Evolutionary conservation across 1,284 basidiomycete species (phyloP).

Genomic region (Chiua sp.): DNA sequence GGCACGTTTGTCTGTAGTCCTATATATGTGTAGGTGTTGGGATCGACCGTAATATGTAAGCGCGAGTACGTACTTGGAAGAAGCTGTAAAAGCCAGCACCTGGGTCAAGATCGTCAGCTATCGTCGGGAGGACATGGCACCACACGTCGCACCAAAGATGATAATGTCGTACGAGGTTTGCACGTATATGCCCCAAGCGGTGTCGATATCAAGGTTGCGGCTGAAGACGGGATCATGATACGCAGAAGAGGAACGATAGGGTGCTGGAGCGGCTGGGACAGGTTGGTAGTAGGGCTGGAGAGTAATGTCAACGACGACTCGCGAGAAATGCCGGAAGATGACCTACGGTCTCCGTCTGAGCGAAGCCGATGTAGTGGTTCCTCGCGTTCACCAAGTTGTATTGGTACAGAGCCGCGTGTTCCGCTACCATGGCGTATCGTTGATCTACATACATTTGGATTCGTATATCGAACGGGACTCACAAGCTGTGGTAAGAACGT

Average conservation of each 20-base stretch:
- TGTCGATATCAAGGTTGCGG: constrained; percentile 31
- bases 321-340: neutral
- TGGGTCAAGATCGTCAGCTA: constrained; percentile 23
- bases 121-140: neutral
- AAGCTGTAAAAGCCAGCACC: constrained; percentile 75
- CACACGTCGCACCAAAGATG: constrained; percentile 54
- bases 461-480: constrained; percentile 4
- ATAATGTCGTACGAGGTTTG: constrained; percentile 61
- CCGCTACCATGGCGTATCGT: constrained; percentile 32
- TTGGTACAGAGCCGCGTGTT: constrained; percentile 53
- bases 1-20: constrained; percentile 60
- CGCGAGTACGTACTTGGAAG: constrained; percentile 46
- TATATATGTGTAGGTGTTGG: constrained; percentile 27
- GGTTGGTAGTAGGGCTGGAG: constrained; percentile 25
- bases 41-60: neutral
- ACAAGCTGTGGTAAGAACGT: constrained; percentile 26
- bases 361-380: constrained; percentile 56
- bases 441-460: neutral
- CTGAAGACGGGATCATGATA: constrained; percentile 63
- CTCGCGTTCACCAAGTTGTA: constrained; percentile 51
- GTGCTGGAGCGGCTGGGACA: constrained; percentile 44
- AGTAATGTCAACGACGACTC: neutral
- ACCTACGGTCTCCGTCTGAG: constrained; percentile 49
- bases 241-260: constrained; percentile 52
- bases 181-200: constrained; percentile 64